Conservation (phyloP, 2,329 filamentous ascomycete species). For the Emmonsiellopsis sp. region DNA sequence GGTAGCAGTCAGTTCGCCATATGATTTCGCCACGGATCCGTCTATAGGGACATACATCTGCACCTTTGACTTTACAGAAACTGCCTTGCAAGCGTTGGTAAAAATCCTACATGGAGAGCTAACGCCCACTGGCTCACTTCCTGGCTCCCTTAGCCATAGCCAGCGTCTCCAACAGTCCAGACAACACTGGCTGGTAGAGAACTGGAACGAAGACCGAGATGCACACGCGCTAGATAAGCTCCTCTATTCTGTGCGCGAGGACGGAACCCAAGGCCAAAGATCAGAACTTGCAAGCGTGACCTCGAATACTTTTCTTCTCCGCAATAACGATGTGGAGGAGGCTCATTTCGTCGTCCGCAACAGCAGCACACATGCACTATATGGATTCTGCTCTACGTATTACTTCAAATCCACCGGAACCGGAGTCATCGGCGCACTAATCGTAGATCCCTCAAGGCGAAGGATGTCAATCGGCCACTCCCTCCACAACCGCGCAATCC, state of each 20-base stretch:
- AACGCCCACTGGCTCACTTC: conserved; percentile 45
- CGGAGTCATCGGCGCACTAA: conserved; percentile 73
- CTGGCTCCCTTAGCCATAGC: conserved; percentile 72
- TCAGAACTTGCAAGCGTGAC: conserved; percentile 60
- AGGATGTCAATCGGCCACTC: conserved; percentile 87
- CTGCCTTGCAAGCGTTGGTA: conserved; percentile 74
- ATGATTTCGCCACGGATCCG: conserved; percentile 91
- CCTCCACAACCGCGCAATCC: conserved; percentile 74
- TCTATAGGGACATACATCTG: conserved; percentile 87
- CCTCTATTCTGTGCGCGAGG: conserved; percentile 59
- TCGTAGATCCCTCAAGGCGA: conserved; percentile 77
- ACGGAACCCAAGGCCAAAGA: conserved; percentile 49
- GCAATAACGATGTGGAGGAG: conserved; percentile 62
- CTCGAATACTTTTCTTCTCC: conserved; percentile 67
- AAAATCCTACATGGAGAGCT: conserved; percentile 74
- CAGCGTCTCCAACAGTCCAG: conserved; percentile 81
- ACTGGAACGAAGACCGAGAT: conserved; percentile 73
- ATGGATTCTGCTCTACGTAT: conserved; percentile 88
- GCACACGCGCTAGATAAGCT: conserved; percentile 63
- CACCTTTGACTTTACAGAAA: conserved; percentile 94
- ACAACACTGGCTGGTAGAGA: conserved; percentile 90
- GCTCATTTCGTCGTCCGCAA: conserved; percentile 88
- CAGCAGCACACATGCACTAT: conserved; percentile 80
- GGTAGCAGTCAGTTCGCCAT: conserved; percentile 87
- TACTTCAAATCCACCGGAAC: conserved; percentile 59